phyloP scores from a whole-genome alignment of 768 basidiomycete species.

The Pholiota conissans region DNA sequence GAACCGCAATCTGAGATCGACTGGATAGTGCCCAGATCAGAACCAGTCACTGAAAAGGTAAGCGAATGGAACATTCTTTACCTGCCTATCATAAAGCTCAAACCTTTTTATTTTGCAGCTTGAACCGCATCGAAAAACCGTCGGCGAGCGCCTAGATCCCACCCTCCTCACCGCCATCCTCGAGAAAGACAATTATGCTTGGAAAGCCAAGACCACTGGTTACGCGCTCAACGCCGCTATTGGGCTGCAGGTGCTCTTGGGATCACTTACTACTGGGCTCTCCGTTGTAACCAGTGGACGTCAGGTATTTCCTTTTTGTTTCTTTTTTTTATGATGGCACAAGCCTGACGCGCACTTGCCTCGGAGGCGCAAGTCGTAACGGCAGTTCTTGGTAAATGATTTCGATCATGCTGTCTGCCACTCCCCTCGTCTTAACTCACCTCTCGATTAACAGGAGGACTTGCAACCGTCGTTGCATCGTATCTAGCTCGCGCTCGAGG shows the following conservation, averaged over 20 bases:
- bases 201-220: slow-evolving; percentile 43
- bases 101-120: not conserved
- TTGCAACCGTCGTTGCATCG: slow-evolving; percentile 67
- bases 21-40: slow-evolving; percentile 8
- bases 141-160: slow-evolving; percentile 53
- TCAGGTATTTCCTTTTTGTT: slow-evolving; percentile 28
- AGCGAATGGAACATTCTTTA: not conserved
- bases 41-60: not conserved
- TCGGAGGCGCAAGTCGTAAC: slow-evolving; percentile 35
- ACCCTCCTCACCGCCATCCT: slow-evolving; percentile 48
- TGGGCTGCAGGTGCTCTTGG: slow-evolving; percentile 60
- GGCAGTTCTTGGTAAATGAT: slow-evolving; percentile 34
- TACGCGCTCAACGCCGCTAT: slow-evolving; percentile 50
- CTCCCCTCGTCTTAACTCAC: not conserved
- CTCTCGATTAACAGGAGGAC: slow-evolving; percentile 44
- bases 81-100: not conserved
- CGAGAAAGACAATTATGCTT: slow-evolving; percentile 46
- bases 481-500: slow-evolving; percentile 72
- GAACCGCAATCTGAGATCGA: slow-evolving; percentile 8
- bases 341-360: not conserved
- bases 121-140: slow-evolving; percentile 30
- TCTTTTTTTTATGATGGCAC: not conserved
- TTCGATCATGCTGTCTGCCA: not conserved
- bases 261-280: slow-evolving; percentile 66
- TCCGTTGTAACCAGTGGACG: slow-evolving; percentile 42